Evolutionary conservation across 148 eudicot species (phyloP), one percentile per base, ranked within the genome.

Genomic region (Camellia japonica): DNA sequence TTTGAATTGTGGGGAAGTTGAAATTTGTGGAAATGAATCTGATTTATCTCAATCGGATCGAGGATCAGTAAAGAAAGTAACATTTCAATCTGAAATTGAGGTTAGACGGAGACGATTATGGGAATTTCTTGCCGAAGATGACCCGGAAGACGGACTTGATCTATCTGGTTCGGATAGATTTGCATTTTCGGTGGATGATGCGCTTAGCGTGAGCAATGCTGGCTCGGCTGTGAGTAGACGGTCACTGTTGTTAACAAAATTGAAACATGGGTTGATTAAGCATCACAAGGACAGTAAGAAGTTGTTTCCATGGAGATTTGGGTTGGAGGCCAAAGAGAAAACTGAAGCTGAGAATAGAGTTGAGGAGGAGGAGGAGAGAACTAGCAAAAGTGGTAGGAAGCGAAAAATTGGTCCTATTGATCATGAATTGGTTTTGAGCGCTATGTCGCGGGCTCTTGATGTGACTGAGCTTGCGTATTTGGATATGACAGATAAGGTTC

Each of bases 171-270:
- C 99, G 0, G 97, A 97, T 79, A 90, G 99, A 79, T 97, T 94
- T 87, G 99, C 99, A 0, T 97, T 97, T 78, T 97, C 99, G 0
- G 98, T 97, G 6, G 92, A 92, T 68, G 99, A 97, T 83, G 99
- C 98, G 2, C 85, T 96, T 78, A 86, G 88, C 66, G 93, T 91
- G 56, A 91, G 91, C 75, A 90, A 91, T 86, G 92, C 85, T 38
- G 91, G 87, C 16, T 88, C 97, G 30, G 90, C 87, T 0, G 89
- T 83, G 71, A 87, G 87, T 77, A 91, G 87, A 78, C 80, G 94
- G 81, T 96, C 97, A 5, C 80, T 92, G 81, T 79, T 96, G 89
- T 74, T 97, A 81, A 92, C 97, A 10, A 94, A 83, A 72, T 89
- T 97, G 87, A 97, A 91, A 81, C 93, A 89, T 67, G 98, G 99